Base-by-base conservation (phyloP, 345 rosid genomes). In the Eucalyptus cloeziana region DNA sequence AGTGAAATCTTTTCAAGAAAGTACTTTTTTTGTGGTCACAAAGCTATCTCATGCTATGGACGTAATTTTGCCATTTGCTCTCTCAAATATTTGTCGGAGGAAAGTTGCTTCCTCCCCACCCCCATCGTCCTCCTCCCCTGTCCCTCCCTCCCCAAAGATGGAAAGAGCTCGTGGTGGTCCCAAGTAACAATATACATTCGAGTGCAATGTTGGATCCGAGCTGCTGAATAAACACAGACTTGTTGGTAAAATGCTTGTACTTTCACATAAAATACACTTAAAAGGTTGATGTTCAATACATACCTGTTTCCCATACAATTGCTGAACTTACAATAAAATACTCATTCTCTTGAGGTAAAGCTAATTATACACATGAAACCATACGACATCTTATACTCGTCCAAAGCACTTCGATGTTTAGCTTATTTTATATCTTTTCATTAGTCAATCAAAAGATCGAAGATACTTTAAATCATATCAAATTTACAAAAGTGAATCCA, bases 51-150 rank as follows among this genome's bases (percentile, higher is more conserved):
- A 8, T 37, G 27, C 15, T 15, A 19, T 10, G 10, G 8, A 76
- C 21, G 27, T 40, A 21, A 10, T 40, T 76, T 19, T 21, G 47
- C 15, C 15, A 12, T 21, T 33, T 71, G 11, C 81, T 17, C 44
- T 33, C 44, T 71, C 45, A 4, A 67, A 67, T 67, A 31, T 67
- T 67, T 15, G 79, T 15, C 1, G 3, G 40, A 8, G 79, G 40
- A 64, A 52, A 3, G 58, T 52, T 0, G 2, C 67, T 25, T 58
- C n/a, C 67, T 2, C n/a, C 1, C n/a, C n/a, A 3, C 13, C 67
- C 24, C 58, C 25, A 4, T 52, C 58, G 2, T 52, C 58, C 10
- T 52, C 21, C 58, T 7, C 24, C 58, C 58, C 19, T 19, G 58
- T 52, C 4, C 58, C 67, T 25, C 67, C 67, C 3, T 27, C n/a